Conservation (phyloP, 352 stramenopile species). For the Phytophthora uliginosa region DNA sequence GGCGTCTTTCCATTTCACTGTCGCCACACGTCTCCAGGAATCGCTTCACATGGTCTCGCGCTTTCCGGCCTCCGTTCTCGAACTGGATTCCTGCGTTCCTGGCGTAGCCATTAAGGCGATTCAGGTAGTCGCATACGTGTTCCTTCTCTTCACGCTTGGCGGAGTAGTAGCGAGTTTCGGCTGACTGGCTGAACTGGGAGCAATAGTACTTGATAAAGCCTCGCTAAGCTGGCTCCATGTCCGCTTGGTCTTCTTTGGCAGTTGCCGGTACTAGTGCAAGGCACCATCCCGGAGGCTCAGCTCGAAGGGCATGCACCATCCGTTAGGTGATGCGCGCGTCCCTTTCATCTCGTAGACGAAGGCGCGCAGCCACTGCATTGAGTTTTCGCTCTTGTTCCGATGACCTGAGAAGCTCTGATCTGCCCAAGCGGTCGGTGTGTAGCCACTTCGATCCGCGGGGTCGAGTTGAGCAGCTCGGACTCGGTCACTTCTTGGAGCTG, state of each 20-base stretch:
- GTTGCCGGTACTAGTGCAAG: conserved; percentile 8
- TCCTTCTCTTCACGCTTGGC: neutral
- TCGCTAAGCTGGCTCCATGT: neutral
- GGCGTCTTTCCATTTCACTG: too few species aligned
- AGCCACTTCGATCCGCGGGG: neutral
- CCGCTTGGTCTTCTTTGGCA: neutral
- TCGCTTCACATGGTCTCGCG: too few species aligned
- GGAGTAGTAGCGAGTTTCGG: conserved; percentile 10
- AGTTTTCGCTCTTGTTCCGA: neutral
- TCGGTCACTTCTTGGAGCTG: conserved; percentile 1
- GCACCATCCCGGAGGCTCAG: conserved; percentile 3
- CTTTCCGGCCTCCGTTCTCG: neutral
- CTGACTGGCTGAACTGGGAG: conserved; percentile 5
- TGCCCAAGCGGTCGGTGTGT: neutral
- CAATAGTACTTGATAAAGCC: conserved; percentile 13
- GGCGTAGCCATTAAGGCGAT: conserved; percentile 4
- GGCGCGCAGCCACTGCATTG: neutral
- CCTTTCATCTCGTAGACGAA: conserved; percentile 21
- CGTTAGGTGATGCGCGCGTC: neutral
- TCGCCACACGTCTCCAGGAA: too few species aligned
- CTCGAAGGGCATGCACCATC: conserved; percentile 6
- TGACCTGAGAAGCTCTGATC: conserved; percentile 4
- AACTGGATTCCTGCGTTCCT: neutral
- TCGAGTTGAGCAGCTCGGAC: neutral
- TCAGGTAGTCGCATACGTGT: conserved; percentile 9